Base-by-base conservation (phyloP, 2,329 filamentous ascomycete species). In the Fusarium pilosicola region DNA sequence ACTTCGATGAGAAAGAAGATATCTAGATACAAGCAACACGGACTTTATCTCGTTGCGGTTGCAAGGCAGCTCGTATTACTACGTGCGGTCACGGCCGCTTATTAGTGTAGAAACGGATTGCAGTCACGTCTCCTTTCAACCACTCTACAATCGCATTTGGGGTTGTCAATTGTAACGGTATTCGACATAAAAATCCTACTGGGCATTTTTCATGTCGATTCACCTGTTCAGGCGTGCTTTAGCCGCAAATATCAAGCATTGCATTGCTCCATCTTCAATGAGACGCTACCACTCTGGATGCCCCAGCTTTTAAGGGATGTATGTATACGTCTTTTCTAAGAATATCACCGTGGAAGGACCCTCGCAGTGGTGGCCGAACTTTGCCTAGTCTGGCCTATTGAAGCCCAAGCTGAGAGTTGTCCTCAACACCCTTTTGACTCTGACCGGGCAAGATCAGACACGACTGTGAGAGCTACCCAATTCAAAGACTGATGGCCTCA, bases 331-430 rank as follows among this genome's bases (percentile, higher is more conserved):
- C 46, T 57, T 58, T 61, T 64, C 68, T 57, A 71, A 74, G 49
- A 74, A 74, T 60, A 71, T 66, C 55, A 28, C 22, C n/a, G 44
- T 42, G 36, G 15, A 48, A 41, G 42, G 70, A 56, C 49, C 44
- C 57, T 74, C 68, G 60, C 71, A 49, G 26, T 72, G 71, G 59
- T 74, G 56, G 44, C 65, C 67, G 11, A 58, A 72, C 55, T 61
- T 54, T 68, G 56, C 39, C 68, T 74, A 74, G 71, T 42, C 56
- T 67, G 51, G 17, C 64, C 70, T 69, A 58, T 62, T 48, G 60
- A 49, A 52, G 42, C 71, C 62, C 60, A 48, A 58, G 70, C 62
- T 71, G 70, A 68, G 52, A 32, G 22, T 22, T 62, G n/a, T 36
- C 20, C 38, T 62, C 34, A 39, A 60, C 36, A 42, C 48, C 57